Base-by-base conservation (phyloP, 2,329 filamentous ascomycete genomes). In the Ophioceras dolichostomum region DNA sequence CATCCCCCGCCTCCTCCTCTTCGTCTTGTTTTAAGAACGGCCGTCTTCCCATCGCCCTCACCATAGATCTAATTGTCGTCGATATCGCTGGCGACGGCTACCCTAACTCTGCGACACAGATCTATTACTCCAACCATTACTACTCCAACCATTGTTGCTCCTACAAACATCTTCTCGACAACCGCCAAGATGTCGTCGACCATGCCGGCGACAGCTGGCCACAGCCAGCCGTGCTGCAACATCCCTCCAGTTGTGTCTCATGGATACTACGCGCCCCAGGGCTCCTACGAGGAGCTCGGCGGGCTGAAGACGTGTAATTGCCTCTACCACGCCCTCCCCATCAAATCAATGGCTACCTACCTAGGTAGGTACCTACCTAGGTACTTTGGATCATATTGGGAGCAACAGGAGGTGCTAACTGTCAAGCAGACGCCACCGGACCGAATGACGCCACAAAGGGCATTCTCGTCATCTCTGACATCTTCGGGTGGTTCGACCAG, bases 401-500 rank as follows among this genome's bases (percentile, higher is more conserved):
- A n/a, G n/a, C n/a, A n/a, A n/a, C n/a, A n/a, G n/a, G n/a, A n/a
- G n/a, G n/a, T 6, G 8, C 21, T 22, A 27, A 29, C 32, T 21
- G 26, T 32, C 12, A 27, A 8, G 22, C 31, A 59, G 68, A 75
- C 42, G 59, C 67, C 18, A 65, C 61, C 10, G 65, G 67, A 33
- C 61, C 68, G 14, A 47, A 55, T 12, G 56, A 61, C 33, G 60
- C 67, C 21, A 58, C 57, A 41, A 78, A 73, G 58, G 79, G 70
- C 36, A 65, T 83, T 39, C 56, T 83, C 39, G 56, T 67, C 43
- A 68, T 81, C 52, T 77, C 62, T 53, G 79, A 83, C 56, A 79
- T 81, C 54, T 81, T 81, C 49, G 77, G 79, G 48, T 77, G 79
- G 68, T 81, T 72, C 50, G 70, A 73, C 18, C 80, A 84, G 58